Evolutionary conservation across 108 stramenopile genomes (phyloP).

Genomic region (Cyclotella sp.): DNA sequence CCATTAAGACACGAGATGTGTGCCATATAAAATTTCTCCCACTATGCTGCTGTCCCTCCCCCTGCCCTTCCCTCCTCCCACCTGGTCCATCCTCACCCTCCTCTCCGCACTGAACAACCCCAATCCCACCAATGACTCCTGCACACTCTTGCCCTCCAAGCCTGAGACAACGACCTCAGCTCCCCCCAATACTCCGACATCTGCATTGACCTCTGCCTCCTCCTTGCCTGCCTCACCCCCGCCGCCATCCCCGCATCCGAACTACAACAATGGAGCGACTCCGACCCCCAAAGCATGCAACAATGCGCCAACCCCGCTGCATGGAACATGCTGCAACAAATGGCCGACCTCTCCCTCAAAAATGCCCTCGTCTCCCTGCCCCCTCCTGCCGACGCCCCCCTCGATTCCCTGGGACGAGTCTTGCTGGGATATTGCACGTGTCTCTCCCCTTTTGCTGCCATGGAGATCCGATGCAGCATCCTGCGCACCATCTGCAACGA

Average conservation of each 20-base stretch:
- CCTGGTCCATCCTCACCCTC: slow-evolving; percentile 67
- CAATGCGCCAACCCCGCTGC: background rate
- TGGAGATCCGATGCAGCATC: slow-evolving; percentile 55
- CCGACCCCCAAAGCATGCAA: slow-evolving; percentile 29
- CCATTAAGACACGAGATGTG: background rate
- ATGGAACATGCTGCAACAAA: slow-evolving; percentile 87
- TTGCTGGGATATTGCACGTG: slow-evolving; percentile 5
- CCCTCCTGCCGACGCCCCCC: slow-evolving; percentile 29
- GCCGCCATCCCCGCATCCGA: slow-evolving; percentile 19
- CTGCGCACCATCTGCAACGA: slow-evolving; percentile 51
- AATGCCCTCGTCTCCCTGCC: slow-evolving; percentile 81
- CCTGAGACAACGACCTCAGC: slow-evolving; percentile 72
- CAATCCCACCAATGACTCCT: slow-evolving; percentile 50
- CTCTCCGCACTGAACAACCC: slow-evolving; percentile 75
- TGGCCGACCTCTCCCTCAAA: slow-evolving; percentile 89
- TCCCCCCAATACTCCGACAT: slow-evolving; percentile 68
- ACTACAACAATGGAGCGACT: slow-evolving; percentile 59
- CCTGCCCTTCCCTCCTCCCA: slow-evolving; percentile 65
- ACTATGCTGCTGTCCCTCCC: slow-evolving; percentile 18
- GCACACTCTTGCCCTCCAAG: slow-evolving; percentile 77
- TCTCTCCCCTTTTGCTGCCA: slow-evolving; percentile 19
- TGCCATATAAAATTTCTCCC: background rate
- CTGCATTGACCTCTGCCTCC: slow-evolving; percentile 56
- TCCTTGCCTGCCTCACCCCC: slow-evolving; percentile 27
- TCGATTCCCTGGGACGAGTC: background rate